Conservation (phyloP, 225 moss, liverwort and hornwort species). For the Neckera pumila region DNA sequence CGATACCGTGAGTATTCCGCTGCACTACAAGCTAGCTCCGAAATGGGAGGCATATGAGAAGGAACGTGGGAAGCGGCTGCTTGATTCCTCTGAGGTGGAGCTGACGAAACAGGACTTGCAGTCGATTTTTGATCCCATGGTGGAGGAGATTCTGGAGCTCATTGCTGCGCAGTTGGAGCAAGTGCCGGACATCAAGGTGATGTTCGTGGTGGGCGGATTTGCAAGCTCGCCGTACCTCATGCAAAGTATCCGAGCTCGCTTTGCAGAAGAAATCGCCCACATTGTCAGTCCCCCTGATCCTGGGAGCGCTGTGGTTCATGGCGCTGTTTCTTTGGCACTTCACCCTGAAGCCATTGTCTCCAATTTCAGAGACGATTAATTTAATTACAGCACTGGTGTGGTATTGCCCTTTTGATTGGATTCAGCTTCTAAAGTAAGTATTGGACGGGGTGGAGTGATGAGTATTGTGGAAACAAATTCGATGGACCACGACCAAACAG, state of each 20-base stretch:
- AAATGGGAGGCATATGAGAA: background rate
- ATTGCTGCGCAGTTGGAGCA: background rate
- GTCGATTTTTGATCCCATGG: background rate
- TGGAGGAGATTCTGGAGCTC: background rate
- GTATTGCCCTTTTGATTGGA: background rate
- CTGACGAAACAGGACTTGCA: background rate
- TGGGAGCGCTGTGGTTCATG: background rate
- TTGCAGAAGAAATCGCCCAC: background rate
- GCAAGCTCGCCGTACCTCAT: background rate
- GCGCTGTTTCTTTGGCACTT: background rate
- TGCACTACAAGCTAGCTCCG: background rate
- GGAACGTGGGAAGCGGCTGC: background rate
- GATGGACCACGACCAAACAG: background rate
- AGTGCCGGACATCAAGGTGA: background rate
- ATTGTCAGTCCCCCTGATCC: background rate
- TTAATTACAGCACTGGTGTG: background rate
- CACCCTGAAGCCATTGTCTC: background rate
- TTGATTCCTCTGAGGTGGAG: background rate
- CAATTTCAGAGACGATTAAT: background rate
- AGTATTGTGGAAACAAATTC: background rate
- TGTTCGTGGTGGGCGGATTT: background rate
- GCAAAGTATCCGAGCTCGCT: background rate
- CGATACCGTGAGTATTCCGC: background rate
- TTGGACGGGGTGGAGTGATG: background rate
- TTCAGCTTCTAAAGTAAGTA: background rate